Conservation (phyloP, 1,284 basidiomycete species). For the Boletus sp. region DNA sequence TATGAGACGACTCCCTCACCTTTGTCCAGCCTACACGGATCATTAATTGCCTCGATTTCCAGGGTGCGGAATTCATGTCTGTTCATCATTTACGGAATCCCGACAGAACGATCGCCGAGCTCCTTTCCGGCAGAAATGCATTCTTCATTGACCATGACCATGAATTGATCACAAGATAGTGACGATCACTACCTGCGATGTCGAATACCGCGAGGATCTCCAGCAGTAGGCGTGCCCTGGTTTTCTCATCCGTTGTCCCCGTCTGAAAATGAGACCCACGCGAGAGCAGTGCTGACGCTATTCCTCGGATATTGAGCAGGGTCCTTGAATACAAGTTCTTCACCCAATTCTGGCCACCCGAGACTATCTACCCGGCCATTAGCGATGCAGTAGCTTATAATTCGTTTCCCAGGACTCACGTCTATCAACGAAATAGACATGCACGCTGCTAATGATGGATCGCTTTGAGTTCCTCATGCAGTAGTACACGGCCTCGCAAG, state of each 20-base stretch:
- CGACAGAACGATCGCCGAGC: conserved; percentile 37
- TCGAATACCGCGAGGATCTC: conserved; percentile 51
- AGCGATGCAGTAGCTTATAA: conserved; percentile 4
- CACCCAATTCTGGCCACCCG: conserved; percentile 41
- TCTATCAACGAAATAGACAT: conserved; percentile 42
- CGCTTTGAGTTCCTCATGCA: conserved; percentile 31
- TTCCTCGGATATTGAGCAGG: conserved; percentile 42
- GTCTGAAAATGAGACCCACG: conserved; percentile 35
- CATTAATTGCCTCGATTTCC: conserved; percentile 19
- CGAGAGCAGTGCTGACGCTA: conserved; percentile 37
- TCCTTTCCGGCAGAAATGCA: conserved; percentile 43
- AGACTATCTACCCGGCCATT: conserved; percentile 42
- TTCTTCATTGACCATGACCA: conserved; percentile 25
- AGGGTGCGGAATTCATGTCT: conserved; percentile 17
- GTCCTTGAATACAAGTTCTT: conserved; percentile 43
- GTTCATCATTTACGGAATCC: conserved; percentile 44
- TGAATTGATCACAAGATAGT: conserved; percentile 3
- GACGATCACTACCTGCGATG: conserved; percentile 36
- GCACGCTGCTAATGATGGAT: conserved; percentile 41
- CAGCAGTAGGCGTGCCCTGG: conserved; percentile 40
- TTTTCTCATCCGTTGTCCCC: conserved; percentile 36
- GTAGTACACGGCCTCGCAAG: conserved; percentile 30
- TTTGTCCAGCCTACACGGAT: conserved; percentile 26
- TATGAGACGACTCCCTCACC: conserved; percentile 38
- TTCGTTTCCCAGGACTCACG: conserved; percentile 36